These are phyloP conservation scores for Fusarium liriodendri DNA, from an alignment of 2,329 filamentous ascomycete genomes.

Conservation along the genomic window DNA sequence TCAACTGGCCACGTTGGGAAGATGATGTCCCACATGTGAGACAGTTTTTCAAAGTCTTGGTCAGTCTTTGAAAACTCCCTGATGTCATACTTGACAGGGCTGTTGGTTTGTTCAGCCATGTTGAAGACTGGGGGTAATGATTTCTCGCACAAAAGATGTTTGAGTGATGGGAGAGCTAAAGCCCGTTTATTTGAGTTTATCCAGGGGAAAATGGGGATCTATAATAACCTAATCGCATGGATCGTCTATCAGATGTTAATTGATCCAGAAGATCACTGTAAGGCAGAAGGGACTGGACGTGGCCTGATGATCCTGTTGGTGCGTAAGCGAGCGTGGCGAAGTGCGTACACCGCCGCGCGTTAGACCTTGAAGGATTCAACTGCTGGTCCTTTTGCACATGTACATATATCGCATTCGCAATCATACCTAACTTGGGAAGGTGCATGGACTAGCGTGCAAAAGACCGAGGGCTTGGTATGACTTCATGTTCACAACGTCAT, in stretches of 20 bases:
- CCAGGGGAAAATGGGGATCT: not conserved
- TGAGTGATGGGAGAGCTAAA: not conserved
- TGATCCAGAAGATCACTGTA: not conserved
- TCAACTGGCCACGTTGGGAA: slow-evolving; percentile 38
- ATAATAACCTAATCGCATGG: not conserved
- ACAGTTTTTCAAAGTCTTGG: slow-evolving; percentile 29
- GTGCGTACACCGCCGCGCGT: not conserved
- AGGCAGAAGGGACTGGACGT: not conserved
- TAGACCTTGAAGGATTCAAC: not conserved
- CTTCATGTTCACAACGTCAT: not conserved
- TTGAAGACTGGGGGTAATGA: not conserved
- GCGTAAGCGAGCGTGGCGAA: not conserved
- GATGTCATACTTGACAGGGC: slow-evolving; percentile 9
- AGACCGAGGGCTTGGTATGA: not conserved
- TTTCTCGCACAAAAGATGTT: not conserved
- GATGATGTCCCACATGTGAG: slow-evolving; percentile 35
- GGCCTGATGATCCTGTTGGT: not conserved
- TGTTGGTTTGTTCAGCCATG: slow-evolving; percentile 5
- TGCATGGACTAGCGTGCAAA: not conserved
- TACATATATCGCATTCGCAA: not conserved
- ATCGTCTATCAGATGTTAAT: not conserved
- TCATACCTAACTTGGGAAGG: not conserved
- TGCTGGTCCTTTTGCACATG: not conserved
- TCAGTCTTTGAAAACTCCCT: slow-evolving; percentile 16
- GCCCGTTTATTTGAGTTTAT: not conserved